Evolutionary conservation across 805 yeast genomes (phyloP).

Genomic region (Nakazawaea ernobii): DNA sequence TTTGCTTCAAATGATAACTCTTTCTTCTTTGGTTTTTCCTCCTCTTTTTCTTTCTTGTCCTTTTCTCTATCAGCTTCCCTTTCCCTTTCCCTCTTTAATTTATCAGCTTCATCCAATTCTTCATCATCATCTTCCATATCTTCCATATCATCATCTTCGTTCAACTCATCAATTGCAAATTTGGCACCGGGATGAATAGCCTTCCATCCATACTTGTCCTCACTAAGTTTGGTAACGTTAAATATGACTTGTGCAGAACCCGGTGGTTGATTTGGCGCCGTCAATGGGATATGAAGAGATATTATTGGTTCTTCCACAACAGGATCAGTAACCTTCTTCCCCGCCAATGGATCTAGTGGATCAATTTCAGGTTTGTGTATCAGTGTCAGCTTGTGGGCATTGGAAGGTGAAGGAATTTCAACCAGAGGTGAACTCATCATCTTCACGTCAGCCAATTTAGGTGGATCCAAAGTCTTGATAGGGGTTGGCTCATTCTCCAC

Average conservation of each 20-base stretch:
- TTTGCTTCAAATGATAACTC: slow-evolving; percentile 11
- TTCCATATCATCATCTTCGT: slow-evolving; percentile 45
- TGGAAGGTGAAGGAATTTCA: no score
- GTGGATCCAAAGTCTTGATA: slow-evolving; percentile 1
- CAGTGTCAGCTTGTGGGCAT: no score
- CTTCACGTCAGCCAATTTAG: slow-evolving; percentile 3
- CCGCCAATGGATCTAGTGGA: slow-evolving; percentile 10
- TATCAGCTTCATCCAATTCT: slow-evolving; percentile 30
- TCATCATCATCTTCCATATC: slow-evolving; percentile 32
- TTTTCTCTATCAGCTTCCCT: slow-evolving; percentile 23
- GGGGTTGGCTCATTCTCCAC: slow-evolving; percentile 3
- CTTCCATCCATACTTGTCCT: slow-evolving; percentile 80
- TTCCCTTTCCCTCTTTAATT: slow-evolving; percentile 21
- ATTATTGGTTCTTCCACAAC: slow-evolving; percentile 38
- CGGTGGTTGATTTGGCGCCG: slow-evolving; percentile 42
- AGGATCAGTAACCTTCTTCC: slow-evolving; percentile 3
- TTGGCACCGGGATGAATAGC: slow-evolving; percentile 62
- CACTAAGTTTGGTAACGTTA: slow-evolving; percentile 69
- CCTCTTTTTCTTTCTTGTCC: slow-evolving; percentile 35
- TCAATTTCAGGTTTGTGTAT: not conserved
- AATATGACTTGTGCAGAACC: slow-evolving; percentile 62
- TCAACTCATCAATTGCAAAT: slow-evolving; percentile 48
- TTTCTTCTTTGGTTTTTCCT: slow-evolving; percentile 38
- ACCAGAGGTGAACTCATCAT: not conserved
- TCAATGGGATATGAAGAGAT: slow-evolving; percentile 49